Conservation (phyloP, 1,284 basidiomycete species). For the Rhodotorula sp. region DNA sequence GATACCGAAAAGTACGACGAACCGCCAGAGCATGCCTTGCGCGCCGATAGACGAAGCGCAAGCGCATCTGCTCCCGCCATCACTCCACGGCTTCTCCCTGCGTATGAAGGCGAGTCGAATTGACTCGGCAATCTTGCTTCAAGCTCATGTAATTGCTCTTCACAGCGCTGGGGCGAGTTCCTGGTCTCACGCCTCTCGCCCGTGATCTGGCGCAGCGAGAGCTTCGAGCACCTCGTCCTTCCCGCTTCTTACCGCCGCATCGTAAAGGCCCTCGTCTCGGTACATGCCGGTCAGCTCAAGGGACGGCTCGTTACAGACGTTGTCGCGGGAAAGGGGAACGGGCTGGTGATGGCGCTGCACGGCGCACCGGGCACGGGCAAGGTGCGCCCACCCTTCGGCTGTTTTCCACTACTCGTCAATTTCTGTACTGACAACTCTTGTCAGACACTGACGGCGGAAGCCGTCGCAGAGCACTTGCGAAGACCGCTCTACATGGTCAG, state of each 20-base stretch:
- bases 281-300: slow-evolving; percentile 33
- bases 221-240: slow-evolving; percentile 36
- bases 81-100: slow-evolving; percentile 18
- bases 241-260: slow-evolving; percentile 34
- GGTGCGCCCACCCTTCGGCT: background rate
- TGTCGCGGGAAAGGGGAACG: slow-evolving; percentile 37
- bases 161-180: slow-evolving; percentile 35
- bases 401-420: background rate
- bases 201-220: slow-evolving; percentile 18
- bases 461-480: slow-evolving; percentile 34
- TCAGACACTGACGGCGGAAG: slow-evolving; percentile 24
- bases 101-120: slow-evolving; percentile 4
- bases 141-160: no score
- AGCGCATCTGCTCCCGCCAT: slow-evolving; percentile 11
- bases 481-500: slow-evolving; percentile 35
- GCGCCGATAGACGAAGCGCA: background rate
- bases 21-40: background rate
- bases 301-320: slow-evolving; percentile 31
- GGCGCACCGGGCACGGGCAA: slow-evolving; percentile 28
- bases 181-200: slow-evolving; percentile 25
- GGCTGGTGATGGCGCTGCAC: slow-evolving; percentile 35
- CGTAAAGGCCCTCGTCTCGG: slow-evolving; percentile 34
- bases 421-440: background rate
- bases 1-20: background rate
- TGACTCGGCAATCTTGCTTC: no score